Percentiles rank a stretch among this genome's conserved stretches.
phyloP scores from a whole-genome alignment of 2,329 filamentous ascomycete genomes.

The Gremmenia infestans region DNA sequence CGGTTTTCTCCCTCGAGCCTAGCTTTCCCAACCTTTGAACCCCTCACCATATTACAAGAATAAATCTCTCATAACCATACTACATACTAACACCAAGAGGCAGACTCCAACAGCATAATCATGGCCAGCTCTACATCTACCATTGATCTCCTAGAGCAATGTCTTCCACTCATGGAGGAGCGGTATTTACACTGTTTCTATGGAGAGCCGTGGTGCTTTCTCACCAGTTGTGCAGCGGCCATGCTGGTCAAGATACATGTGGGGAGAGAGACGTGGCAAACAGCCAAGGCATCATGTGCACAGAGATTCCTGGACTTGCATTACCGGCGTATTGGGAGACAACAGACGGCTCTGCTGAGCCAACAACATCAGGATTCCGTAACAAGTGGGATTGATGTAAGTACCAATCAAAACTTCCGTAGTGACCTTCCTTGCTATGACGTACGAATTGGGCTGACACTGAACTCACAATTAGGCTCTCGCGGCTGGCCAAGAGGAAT shows the following conservation, averaged over 20 bases:
- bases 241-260: conserved; percentile 56
- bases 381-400: neutral
- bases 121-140: conserved; percentile 58
- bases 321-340: conserved; percentile 5
- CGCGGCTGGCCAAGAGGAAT: neutral
- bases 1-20: neutral
- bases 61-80: conserved; percentile 9
- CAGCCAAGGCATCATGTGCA: conserved; percentile 53
- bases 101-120: conserved; percentile 54
- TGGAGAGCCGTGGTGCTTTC: conserved; percentile 60
- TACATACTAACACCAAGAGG: too few relatives aligned
- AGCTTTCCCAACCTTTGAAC: neutral
- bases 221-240: conserved; percentile 56
- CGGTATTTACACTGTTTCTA: conserved; percentile 47
- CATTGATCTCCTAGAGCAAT: conserved; percentile 56
- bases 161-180: conserved; percentile 56
- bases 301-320: conserved; percentile 56
- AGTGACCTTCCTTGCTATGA: neutral
- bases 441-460: neutral
- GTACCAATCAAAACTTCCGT: neutral
- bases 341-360: neutral
- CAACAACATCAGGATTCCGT: neutral
- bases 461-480: neutral
- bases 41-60: neutral
- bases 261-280: conserved; percentile 50